These are phyloP conservation scores for Pyrenochaeta sp. DNA, from an alignment of 2,329 filamentous ascomycete species.

Conservation along the genomic window DNA sequence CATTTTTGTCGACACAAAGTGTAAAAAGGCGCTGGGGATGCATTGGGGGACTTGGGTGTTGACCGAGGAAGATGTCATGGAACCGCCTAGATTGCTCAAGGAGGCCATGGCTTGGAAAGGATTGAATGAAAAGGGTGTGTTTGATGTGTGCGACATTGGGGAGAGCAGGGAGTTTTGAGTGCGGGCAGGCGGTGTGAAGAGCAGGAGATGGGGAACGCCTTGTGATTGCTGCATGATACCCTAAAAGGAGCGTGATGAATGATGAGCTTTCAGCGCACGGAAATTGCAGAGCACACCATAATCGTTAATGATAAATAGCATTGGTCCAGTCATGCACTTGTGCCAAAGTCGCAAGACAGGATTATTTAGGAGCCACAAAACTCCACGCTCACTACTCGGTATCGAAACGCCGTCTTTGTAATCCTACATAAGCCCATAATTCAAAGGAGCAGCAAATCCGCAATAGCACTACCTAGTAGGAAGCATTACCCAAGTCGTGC, in stretches of 20 bases:
- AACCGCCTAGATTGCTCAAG: slow-evolving; percentile 78
- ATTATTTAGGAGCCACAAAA: too few relatives aligned
- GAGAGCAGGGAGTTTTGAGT: slow-evolving; percentile 76
- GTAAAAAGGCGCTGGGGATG: slow-evolving; percentile 80
- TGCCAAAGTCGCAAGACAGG: too few relatives aligned
- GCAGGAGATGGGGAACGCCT: too few relatives aligned
- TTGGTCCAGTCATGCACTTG: too few relatives aligned
- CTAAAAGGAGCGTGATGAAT: too few relatives aligned
- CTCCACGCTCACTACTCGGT: too few relatives aligned
- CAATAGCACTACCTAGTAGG: slow-evolving; percentile 5
- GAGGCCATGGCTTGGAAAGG: slow-evolving; percentile 74
- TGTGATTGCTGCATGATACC: too few relatives aligned
- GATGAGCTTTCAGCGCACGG: too few relatives aligned
- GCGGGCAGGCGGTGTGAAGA: slow-evolving; percentile 1
- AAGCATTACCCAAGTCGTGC: slow-evolving; percentile 55
- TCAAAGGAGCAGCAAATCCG: neutral
- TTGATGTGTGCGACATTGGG: slow-evolving; percentile 83
- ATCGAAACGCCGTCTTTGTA: neutral
- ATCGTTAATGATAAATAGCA: too few relatives aligned
- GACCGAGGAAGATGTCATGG: slow-evolving; percentile 83
- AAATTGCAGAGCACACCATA: too few relatives aligned
- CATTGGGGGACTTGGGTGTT: slow-evolving; percentile 92
- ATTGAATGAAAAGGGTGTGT: slow-evolving; percentile 85
- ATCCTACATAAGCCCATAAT: neutral
- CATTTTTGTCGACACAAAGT: slow-evolving; percentile 86